These are phyloP conservation scores for Aspergillus calidoustus DNA, from an alignment of 2,329 filamentous ascomycete species.

Conservation along the genomic window DNA sequence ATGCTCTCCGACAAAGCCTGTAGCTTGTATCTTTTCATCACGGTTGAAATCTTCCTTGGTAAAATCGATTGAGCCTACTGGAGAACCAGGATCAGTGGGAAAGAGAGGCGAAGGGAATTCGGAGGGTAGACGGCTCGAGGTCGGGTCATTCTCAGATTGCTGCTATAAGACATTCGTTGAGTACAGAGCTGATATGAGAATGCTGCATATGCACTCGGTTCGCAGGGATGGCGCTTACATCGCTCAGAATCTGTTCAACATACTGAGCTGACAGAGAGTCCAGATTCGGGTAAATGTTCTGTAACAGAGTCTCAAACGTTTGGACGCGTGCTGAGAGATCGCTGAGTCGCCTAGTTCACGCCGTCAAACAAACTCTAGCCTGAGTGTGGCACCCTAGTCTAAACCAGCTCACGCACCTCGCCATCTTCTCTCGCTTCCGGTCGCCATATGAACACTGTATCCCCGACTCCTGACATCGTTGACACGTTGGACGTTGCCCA, in stretches of 20 bases:
- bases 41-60: conserved; percentile 51
- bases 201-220: not conserved
- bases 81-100: conserved; percentile 30
- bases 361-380: conserved; percentile 20
- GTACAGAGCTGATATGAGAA: not conserved
- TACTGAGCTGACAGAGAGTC: conserved; percentile 37
- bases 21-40: conserved; percentile 42
- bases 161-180: conserved; percentile 20
- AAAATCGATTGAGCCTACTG: conserved; percentile 43
- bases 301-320: conserved; percentile 41
- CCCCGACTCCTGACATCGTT: conserved; percentile 48
- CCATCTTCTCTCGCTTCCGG: conserved; percentile 49
- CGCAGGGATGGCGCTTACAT: conserved; percentile 33
- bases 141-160: conserved; percentile 18
- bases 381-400: not conserved
- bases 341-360: conserved; percentile 40
- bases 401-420: conserved; percentile 40
- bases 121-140: conserved; percentile 18
- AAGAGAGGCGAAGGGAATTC: conserved; percentile 15
- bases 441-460: conserved; percentile 49
- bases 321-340: conserved; percentile 43
- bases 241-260: conserved; percentile 40
- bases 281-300: conserved; percentile 39
- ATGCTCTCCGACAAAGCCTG: conserved; percentile 51
- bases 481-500: conserved; percentile 48